Evolutionary conservation across 331 rosid genomes (phyloP).

Genomic region (Malus hybrid): DNA sequence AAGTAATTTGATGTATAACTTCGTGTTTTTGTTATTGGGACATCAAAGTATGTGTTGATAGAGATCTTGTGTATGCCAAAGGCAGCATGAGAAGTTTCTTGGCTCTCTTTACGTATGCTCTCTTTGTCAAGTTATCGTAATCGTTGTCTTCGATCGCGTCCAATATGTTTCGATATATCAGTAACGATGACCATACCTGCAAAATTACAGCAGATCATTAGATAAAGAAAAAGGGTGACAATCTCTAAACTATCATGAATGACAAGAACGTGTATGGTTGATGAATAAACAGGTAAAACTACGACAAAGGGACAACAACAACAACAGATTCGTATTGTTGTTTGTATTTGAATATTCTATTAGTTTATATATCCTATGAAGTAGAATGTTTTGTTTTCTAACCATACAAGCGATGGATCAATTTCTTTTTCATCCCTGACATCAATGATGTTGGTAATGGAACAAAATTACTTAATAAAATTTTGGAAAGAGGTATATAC

Average conservation of each 20-base stretch:
- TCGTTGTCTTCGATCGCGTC: constrained; percentile 77
- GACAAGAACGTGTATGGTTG: background rate
- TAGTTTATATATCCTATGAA: background rate
- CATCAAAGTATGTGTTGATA: constrained; percentile 7
- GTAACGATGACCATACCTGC: constrained; percentile 80
- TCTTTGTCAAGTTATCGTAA: constrained; percentile 64
- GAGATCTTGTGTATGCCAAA: constrained; percentile 58
- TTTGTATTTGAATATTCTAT: background rate
- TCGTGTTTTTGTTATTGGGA: background rate
- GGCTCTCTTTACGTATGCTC: constrained; percentile 66
- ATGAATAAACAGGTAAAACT: background rate
- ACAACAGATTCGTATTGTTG: background rate
- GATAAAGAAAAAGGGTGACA: no score
- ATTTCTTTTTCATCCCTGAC: no score
- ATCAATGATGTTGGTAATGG: no score
- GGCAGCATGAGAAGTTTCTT: constrained; percentile 62
- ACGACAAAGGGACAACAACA: background rate
- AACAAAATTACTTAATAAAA: background rate
- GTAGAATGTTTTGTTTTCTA: background rate
- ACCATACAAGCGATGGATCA: background rate
- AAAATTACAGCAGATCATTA: background rate
- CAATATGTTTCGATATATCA: constrained; percentile 60
- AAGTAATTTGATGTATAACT: background rate
- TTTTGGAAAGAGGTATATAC: constrained; percentile 11
- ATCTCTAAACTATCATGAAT: no score